Percentiles rank a stretch among this genome's conserved stretches.
Conservation (phyloP, 495 filamentous ascomycete species). For the Aspergillus baeticus region DNA sequence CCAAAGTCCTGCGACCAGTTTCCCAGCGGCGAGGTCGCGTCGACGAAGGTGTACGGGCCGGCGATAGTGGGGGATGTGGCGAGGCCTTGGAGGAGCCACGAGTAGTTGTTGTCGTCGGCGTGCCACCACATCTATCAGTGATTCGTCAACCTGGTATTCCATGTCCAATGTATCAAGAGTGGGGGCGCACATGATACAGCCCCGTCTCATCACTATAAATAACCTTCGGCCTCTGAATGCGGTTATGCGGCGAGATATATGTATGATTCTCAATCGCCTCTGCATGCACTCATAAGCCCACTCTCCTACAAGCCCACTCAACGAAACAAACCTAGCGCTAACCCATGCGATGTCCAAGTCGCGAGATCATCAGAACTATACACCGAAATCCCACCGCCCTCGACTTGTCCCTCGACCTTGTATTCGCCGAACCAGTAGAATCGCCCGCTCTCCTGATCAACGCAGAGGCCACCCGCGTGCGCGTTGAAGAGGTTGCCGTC, state of each 20-base stretch:
- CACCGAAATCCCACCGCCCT: conserved; percentile 25
- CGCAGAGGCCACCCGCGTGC: conserved; percentile 21
- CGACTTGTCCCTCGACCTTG: conserved; percentile 24
- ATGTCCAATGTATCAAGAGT: not conserved
- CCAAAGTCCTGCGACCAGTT: conserved; percentile 32
- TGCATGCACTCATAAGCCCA: not conserved
- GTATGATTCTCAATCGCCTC: conserved; percentile 23
- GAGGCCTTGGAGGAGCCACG: conserved; percentile 24
- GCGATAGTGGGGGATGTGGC: conserved; percentile 19
- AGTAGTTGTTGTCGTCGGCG: conserved; percentile 26
- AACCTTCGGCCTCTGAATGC: conserved; percentile 30
- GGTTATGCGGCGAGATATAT: conserved; percentile 21
- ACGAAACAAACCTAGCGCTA: conserved; percentile 20
- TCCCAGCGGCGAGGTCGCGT: conserved; percentile 26
- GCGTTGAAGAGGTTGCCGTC: conserved; percentile 24
- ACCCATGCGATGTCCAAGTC: conserved; percentile 21
- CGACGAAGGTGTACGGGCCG: conserved; percentile 26
- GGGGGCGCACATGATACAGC: conserved; percentile 22
- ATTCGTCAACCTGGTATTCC: not conserved
- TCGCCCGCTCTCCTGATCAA: conserved; percentile 18
- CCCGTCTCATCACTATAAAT: conserved; percentile 23
- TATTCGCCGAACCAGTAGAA: conserved; percentile 31
- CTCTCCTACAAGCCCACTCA: not conserved
- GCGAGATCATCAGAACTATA: conserved; percentile 27
- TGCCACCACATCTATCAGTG: conserved; percentile 28